Evolutionary conservation across 1,284 basidiomycete species (phyloP).

Genomic region (Rhodotorula sp.): DNA sequence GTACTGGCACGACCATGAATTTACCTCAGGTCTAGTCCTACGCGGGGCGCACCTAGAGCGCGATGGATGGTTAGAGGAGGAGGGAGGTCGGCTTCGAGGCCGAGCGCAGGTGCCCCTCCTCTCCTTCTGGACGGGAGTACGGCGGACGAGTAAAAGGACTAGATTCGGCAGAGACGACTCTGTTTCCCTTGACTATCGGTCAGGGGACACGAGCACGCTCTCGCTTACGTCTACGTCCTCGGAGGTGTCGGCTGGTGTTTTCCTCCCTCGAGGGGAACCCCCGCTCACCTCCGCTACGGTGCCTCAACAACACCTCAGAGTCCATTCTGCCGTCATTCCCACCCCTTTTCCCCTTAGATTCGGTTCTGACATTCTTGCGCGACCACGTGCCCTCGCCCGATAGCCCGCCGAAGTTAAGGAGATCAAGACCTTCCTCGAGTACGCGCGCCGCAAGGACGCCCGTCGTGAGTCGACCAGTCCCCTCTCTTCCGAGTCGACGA

Average conservation of each 20-base stretch:
- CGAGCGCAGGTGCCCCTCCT: neutral
- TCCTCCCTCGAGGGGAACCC: too few relatives aligned
- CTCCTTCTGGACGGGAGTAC: neutral
- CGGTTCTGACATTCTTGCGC: neutral
- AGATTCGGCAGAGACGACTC: neutral
- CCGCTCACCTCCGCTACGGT: conserved; percentile 9
- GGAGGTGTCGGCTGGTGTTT: neutral
- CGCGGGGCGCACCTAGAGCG: too few relatives aligned
- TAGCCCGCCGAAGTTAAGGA: conserved; percentile 97
- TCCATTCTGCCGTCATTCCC: conserved; percentile 19
- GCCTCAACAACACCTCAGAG: conserved; percentile 12
- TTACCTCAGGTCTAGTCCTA: too few relatives aligned
- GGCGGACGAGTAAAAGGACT: conserved; percentile 4
- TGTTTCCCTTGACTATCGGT: neutral
- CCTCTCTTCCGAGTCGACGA: too few relatives aligned
- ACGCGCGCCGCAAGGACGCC: conserved; percentile 74
- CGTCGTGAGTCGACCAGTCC: conserved; percentile 41
- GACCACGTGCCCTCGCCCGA: neutral
- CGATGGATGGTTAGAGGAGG: too few relatives aligned
- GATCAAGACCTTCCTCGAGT: conserved; percentile 99
- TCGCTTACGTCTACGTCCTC: neutral
- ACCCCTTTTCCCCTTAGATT: neutral
- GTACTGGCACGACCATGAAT: too few relatives aligned
- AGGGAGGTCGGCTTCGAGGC: neutral
- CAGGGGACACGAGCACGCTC: too few relatives aligned